These are phyloP conservation scores for Neocucurbitaria cava DNA, from an alignment of 2,329 filamentous ascomycete species.

Conservation along the genomic window DNA sequence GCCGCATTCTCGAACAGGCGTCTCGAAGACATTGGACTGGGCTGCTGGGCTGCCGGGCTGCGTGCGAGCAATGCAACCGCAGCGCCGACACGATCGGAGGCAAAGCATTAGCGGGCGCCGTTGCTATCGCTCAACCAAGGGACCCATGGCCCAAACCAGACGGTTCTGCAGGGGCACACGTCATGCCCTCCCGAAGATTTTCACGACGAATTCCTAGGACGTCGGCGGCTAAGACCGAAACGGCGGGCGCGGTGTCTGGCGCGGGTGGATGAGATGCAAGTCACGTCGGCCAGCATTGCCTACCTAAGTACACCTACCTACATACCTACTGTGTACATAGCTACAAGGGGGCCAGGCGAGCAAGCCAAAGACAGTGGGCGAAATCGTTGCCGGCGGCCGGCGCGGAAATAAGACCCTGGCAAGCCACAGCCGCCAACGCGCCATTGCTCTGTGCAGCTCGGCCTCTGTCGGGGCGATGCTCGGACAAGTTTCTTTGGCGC, in stretches of 20 bases:
- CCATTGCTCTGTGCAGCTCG: constrained; percentile 19
- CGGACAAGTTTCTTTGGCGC: constrained; percentile 33
- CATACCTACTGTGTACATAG: background rate
- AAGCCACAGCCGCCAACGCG: constrained; percentile 30
- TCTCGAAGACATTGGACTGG: constrained; percentile 20
- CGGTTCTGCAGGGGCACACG: constrained; percentile 11
- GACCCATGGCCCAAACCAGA: constrained; percentile 10
- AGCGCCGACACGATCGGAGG: constrained; percentile 12
- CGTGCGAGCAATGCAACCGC: constrained; percentile 17
- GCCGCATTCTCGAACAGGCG: constrained; percentile 18
- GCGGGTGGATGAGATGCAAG: background rate
- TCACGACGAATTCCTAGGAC: constrained; percentile 1
- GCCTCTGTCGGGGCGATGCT: constrained; percentile 25
- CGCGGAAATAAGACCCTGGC: constrained; percentile 30
- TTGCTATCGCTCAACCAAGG: constrained; percentile 13
- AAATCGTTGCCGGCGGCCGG: background rate
- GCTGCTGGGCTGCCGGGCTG: no score
- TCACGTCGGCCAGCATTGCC: no score
- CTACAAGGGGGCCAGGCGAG: background rate
- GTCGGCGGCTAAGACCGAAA: constrained; percentile 5
- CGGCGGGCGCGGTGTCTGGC: background rate
- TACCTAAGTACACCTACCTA: no score
- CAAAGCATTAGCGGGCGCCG: constrained; percentile 20
- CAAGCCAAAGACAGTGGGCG: background rate
- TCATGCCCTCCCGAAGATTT: constrained; percentile 25